phyloP scores from a whole-genome alignment of 345 rosid species.

The Corchorus capsularis region DNA sequence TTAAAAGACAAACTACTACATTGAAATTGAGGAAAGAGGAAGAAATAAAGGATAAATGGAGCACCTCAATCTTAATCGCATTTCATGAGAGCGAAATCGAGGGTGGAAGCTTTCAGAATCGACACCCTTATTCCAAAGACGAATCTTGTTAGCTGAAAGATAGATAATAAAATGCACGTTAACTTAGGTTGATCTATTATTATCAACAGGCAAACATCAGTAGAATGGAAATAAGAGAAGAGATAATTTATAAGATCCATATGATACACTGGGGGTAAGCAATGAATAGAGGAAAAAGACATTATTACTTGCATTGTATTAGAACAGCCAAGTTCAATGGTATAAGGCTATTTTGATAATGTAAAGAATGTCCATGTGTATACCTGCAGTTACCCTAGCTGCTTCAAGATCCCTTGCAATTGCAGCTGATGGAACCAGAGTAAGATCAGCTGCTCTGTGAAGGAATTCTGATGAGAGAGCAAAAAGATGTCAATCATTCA shows the following conservation, averaged over 20 bases:
- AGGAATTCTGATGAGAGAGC: constrained; percentile 70
- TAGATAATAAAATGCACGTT: constrained; percentile 10
- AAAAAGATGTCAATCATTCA: constrained; percentile 4
- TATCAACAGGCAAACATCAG: background rate
- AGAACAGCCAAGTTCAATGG: constrained; percentile 5
- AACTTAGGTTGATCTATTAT: constrained; percentile 17
- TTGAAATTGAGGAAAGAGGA: background rate
- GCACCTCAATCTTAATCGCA: constrained; percentile 83
- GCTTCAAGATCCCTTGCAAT: constrained; percentile 81
- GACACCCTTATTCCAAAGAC: constrained; percentile 98
- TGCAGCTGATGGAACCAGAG: constrained; percentile 94
- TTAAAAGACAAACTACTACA: constrained; percentile 16
- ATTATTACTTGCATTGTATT: background rate
- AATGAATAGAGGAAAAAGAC: background rate
- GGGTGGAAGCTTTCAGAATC: constrained; percentile 95
- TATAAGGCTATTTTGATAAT: background rate
- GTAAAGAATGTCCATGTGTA: constrained; percentile 17
- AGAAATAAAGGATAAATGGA: background rate
- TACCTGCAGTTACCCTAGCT: constrained; percentile 90
- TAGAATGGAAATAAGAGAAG: background rate
- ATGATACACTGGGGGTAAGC: background rate
- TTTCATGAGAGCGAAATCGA: constrained; percentile 68
- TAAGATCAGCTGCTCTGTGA: constrained; percentile 97
- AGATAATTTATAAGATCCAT: background rate
- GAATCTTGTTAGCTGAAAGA: constrained; percentile 81